Percentiles rank a stretch among this genome's conserved stretches.
Evolutionary conservation across 495 filamentous ascomycete species (phyloP).

Genomic region (Aspergillus panamensis): DNA sequence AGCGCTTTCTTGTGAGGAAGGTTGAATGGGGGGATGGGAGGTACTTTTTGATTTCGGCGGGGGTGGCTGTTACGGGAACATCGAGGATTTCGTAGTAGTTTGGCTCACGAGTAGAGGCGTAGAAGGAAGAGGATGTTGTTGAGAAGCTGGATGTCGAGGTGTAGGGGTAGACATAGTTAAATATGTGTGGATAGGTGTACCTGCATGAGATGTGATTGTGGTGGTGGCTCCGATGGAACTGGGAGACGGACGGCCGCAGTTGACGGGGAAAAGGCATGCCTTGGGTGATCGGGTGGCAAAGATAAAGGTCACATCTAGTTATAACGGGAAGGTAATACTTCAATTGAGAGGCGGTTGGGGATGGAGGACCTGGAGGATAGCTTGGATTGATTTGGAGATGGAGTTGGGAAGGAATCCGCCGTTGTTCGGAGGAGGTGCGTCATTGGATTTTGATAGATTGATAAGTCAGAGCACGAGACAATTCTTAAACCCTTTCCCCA

Average conservation of each 20-base stretch:
- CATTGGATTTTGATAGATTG: constrained; percentile 10
- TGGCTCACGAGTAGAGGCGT: constrained; percentile 43
- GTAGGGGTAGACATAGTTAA: neutral
- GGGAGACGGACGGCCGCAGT: constrained; percentile 10
- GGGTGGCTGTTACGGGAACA: constrained; percentile 62
- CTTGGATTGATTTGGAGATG: constrained; percentile 1
- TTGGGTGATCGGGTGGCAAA: neutral
- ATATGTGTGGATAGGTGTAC: too few species aligned
- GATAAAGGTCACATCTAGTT: constrained; percentile 2
- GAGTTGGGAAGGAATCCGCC: constrained; percentile 12
- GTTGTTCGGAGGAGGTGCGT: constrained; percentile 25
- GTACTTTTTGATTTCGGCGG: constrained; percentile 81
- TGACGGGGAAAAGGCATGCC: constrained; percentile 22
- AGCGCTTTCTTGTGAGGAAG: constrained; percentile 7
- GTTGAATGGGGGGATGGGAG: constrained; percentile 6
- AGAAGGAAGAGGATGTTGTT: constrained; percentile 28
- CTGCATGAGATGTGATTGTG: neutral
- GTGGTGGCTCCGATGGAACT: constrained; percentile 1
- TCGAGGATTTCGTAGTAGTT: constrained; percentile 79
- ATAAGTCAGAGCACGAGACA: too few species aligned
- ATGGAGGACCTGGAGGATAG: neutral
- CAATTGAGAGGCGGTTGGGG: neutral
- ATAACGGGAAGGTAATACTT: neutral
- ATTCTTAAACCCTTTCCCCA: too few species aligned
- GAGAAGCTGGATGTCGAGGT: constrained; percentile 33